Base-by-base conservation (phyloP, 108 stramenopile species). In the Stephanodiscus triporus region DNA sequence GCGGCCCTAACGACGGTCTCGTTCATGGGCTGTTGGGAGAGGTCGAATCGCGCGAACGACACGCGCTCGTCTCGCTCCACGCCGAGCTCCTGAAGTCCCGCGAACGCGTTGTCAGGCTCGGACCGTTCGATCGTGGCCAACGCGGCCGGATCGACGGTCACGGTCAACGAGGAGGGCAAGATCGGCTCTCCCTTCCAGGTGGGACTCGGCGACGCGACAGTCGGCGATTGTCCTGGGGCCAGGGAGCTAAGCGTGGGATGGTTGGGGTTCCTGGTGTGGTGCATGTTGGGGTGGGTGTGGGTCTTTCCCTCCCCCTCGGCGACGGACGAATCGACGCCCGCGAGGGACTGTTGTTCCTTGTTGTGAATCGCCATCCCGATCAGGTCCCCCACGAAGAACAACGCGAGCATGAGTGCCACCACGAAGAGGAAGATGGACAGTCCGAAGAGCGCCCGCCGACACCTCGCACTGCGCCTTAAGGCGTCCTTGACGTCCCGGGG, bases 41-140 rank as follows among this genome's bases (percentile, higher is more conserved):
- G 23, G 9, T 24, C 51, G 24, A 53, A 53, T 20, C 51, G 51
- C 20, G 20, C 23, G 51, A 53, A 53, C 6, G 51, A 53, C 23
- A 53, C 51, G 20, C 51, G 51, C 51, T 53, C 51, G 51, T 53
- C 19, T 22, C 19, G 7, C 51, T 53, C 51, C 14, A 53, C 51
- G 19, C 23, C 51, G 24, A 53, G 51, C 23, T 53, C 51, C 23
- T 53, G 14, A 1, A 53, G 7, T 3, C 51, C 51, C 1, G 2
- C 51, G 23, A 22, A 53, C 9, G 1, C 8, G 24, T 53, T 8
- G 19, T 53, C 51, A 0, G 51, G 51, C 6, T 53, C 23, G 6
- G 17, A 2, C 23, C 23, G 5, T n/a, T 53, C 8, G 24, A 53
- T 53, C 23, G 51, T 53, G 5, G 51, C 51, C 6, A 53, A 5